Evolutionary conservation across 2,329 filamentous ascomycete species (phyloP), one percentile per base, ranked within the genome.

Genomic region (Ophiostoma sp.): DNA sequence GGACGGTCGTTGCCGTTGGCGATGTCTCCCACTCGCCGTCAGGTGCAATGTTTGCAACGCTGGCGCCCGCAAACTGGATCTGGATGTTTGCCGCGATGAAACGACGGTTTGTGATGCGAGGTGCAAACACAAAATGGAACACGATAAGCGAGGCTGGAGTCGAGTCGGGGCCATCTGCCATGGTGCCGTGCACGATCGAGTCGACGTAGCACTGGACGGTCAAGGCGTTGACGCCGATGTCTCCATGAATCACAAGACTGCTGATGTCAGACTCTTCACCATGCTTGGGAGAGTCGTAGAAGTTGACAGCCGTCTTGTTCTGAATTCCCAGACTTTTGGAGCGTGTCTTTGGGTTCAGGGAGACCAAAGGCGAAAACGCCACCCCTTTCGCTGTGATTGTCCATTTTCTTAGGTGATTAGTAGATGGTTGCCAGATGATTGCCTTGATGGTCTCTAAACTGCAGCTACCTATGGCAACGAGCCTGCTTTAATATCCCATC

Each of bases 61-160:
- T n/a, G 16, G 14, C 36, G 60, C 60, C 16, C 8, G 27, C 4
- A n/a, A 63, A 63, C 6, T 42, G 1, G 7, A 63, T 6, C 40
- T 42, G 3, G 60, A 63, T 63, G 40, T 18, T 44, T 6, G 60
- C 60, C 4, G 16, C 3, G 36, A 11, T 18, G 4, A 63, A 63
- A 16, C 60, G 40, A 9, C 16, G 38, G 40, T 44, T 16, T 2
- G 12, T 7, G 16, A 3, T 18, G 14, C 49, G 4, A 38, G 60
- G 60, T 16, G 16, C 14, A 18, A 63, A 63, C 2, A 4, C 16
- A 40, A 68, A 68, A n/a, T 52, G 41, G 11, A 62, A 66, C 11
- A 65, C 7, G 16, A 68, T 45, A 16, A 68, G 67, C 49, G 67
- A 62, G 12, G 67, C 67, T 36, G 67, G 63, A 42, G 47, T 16